A percentile compares a stretch with the other conserved stretches of the same genome.
These are phyloP conservation scores for Apophysomyces trapeziformis DNA, from an alignment of 371 early-diverging fungal species.

Conservation along the genomic window DNA sequence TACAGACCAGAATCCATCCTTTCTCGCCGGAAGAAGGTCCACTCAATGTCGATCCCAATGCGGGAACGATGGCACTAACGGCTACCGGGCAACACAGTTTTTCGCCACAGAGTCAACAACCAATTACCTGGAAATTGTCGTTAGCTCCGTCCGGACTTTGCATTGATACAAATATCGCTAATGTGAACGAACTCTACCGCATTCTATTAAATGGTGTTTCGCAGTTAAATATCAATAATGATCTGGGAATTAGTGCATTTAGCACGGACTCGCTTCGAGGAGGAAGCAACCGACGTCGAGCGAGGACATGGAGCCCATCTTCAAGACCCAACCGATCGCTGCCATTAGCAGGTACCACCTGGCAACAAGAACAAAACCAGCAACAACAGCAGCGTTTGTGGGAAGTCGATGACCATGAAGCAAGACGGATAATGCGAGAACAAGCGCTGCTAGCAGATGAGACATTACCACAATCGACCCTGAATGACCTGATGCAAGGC, in stretches of 20 bases:
- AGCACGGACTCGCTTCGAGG: slow-evolving; percentile 20
- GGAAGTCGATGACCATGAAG: slow-evolving; percentile 56
- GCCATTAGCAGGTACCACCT: neutral
- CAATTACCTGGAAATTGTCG: slow-evolving; percentile 54
- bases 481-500: slow-evolving; percentile 45
- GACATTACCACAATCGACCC: slow-evolving; percentile 28
- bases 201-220: slow-evolving; percentile 25
- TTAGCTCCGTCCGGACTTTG: slow-evolving; percentile 51
- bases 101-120: slow-evolving; percentile 21
- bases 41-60: slow-evolving; percentile 4
- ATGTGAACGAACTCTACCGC: slow-evolving; percentile 49
- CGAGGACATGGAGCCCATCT: slow-evolving; percentile 13
- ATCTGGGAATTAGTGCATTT: slow-evolving; percentile 13
- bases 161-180: slow-evolving; percentile 54
- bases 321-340: neutral
- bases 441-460: slow-evolving; percentile 17
- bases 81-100: slow-evolving; percentile 1
- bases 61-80: slow-evolving; percentile 5
- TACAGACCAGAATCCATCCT: slow-evolving; percentile 39
- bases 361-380: neutral
- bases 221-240: slow-evolving; percentile 5
- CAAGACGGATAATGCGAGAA: slow-evolving; percentile 44
- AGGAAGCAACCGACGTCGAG: slow-evolving; percentile 5
- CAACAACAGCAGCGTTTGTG: slow-evolving; percentile 36
- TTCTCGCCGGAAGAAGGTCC: slow-evolving; percentile 24